Evolutionary conservation across 2,329 filamentous ascomycete genomes (phyloP).

Genomic region (Xylaria sp.): DNA sequence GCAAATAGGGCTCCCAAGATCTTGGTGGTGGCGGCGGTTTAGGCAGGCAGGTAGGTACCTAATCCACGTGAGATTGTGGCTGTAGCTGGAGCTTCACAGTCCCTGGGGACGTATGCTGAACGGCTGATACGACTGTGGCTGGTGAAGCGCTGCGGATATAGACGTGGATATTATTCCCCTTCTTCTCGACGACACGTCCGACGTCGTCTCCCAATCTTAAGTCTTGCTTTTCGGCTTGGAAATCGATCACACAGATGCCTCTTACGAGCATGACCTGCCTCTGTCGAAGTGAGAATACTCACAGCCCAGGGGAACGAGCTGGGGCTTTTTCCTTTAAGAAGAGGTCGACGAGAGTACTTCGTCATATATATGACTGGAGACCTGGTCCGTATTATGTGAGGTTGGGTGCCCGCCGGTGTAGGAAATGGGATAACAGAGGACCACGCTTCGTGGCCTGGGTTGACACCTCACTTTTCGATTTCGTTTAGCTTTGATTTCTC

Average conservation of each 20-base stretch:
- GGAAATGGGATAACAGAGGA: slow-evolving; percentile 19
- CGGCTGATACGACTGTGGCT: slow-evolving; percentile 24
- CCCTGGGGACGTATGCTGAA: neutral
- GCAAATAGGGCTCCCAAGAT: slow-evolving; percentile 16
- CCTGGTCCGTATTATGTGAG: slow-evolving; percentile 26
- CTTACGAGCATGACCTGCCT: slow-evolving; percentile 35
- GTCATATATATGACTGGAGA: slow-evolving; percentile 30
- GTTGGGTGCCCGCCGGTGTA: slow-evolving; percentile 32
- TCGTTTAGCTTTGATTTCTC: slow-evolving; percentile 17
- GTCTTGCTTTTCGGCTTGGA: slow-evolving; percentile 32
- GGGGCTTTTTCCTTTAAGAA: slow-evolving; percentile 17
- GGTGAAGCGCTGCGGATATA: slow-evolving; percentile 12
- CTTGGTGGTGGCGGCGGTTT: slow-evolving; percentile 9
- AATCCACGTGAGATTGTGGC: slow-evolving; percentile 27
- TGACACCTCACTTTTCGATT: slow-evolving; percentile 18
- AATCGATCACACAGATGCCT: slow-evolving; percentile 31
- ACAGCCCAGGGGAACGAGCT: slow-evolving; percentile 19
- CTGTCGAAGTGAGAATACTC: slow-evolving; percentile 24
- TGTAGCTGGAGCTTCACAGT: slow-evolving; percentile 17
- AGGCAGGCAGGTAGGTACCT: slow-evolving; percentile 6
- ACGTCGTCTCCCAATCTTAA: slow-evolving; percentile 26
- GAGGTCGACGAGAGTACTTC: slow-evolving; percentile 27
- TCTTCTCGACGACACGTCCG: slow-evolving; percentile 36
- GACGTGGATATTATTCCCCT: slow-evolving; percentile 12
- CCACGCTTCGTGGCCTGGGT: slow-evolving; percentile 20